These are phyloP conservation scores for Hymenoscyphus fructigenus DNA, from an alignment of 2,329 filamentous ascomycete species.

Conservation along the genomic window DNA sequence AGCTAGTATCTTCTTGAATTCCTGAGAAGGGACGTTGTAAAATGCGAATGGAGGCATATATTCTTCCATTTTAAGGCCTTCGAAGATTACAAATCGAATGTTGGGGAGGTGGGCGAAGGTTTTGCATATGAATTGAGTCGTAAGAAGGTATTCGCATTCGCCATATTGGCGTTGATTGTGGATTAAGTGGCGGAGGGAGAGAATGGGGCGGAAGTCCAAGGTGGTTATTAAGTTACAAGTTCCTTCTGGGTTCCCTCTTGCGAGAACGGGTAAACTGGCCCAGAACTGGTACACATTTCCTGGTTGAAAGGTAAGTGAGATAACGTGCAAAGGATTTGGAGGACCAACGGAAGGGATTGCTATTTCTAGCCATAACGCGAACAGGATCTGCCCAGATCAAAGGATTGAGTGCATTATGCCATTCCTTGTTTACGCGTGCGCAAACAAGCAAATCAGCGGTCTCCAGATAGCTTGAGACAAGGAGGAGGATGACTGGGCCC, in stretches of 20 bases:
- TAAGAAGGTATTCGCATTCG: conserved; percentile 8
- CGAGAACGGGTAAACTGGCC: conserved; percentile 23
- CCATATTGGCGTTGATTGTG: conserved; percentile 4
- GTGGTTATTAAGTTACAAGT: conserved; percentile 47
- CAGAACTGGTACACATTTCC: not conserved
- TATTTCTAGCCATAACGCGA: conserved; percentile 12
- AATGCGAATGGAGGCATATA: not conserved
- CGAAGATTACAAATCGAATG: conserved; percentile 16
- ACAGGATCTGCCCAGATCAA: conserved; percentile 29
- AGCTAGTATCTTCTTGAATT: not conserved
- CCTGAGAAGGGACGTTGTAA: not conserved
- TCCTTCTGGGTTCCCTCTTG: conserved; percentile 8
- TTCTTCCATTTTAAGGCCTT: conserved; percentile 1
- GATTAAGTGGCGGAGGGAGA: conserved; percentile 2
- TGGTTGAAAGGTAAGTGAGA: not conserved
- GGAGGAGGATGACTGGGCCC: conserved; percentile 7
- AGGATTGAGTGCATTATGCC: conserved; percentile 15
- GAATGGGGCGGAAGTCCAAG: conserved; percentile 46
- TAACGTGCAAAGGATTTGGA: not conserved
- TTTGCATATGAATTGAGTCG: conserved; percentile 8
- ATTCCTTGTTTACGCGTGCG: conserved; percentile 22
- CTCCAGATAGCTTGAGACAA: conserved; percentile 25
- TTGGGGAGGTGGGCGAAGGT: conserved; percentile 12
- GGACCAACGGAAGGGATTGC: conserved; percentile 20
- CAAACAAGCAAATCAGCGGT: conserved; percentile 12